These are phyloP conservation scores for Venturia pyrina DNA, from an alignment of 2,329 filamentous ascomycete species.

Conservation along the genomic window DNA sequence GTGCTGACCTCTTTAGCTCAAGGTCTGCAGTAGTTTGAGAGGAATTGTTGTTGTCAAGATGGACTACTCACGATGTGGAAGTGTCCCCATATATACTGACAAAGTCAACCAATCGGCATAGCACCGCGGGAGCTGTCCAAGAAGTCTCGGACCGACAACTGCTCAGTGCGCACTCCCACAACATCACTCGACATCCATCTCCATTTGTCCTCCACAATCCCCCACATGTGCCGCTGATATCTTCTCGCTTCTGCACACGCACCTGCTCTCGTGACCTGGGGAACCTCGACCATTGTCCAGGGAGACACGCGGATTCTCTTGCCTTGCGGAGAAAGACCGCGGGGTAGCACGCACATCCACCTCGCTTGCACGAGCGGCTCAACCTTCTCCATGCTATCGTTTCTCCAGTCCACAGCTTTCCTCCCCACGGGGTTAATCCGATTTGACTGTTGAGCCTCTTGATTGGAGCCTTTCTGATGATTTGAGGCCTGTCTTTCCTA, in stretches of 20 bases:
- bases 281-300: not conserved
- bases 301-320: not conserved
- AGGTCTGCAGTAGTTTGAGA: not conserved
- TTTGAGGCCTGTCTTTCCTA: not conserved
- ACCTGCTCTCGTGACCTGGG: not conserved
- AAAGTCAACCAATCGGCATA: not conserved
- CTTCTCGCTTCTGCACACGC: not conserved
- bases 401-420: not conserved
- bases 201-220: not conserved
- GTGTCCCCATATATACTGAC: not conserved
- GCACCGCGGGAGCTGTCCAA: not conserved
- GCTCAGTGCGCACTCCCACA: not conserved
- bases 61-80: not conserved
- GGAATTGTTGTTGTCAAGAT: not conserved
- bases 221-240: not conserved
- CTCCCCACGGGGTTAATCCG: not conserved
- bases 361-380: not conserved
- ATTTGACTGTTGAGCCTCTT: not conserved
- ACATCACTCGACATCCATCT: not conserved
- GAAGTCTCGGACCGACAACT: not conserved
- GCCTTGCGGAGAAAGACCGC: not conserved
- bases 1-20: not conserved
- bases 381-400: not conserved
- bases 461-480: not conserved
- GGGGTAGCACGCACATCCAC: not conserved